Conservation (phyloP, 768 basidiomycete genomes). For the Rhizopogon vinicolor region DNA sequence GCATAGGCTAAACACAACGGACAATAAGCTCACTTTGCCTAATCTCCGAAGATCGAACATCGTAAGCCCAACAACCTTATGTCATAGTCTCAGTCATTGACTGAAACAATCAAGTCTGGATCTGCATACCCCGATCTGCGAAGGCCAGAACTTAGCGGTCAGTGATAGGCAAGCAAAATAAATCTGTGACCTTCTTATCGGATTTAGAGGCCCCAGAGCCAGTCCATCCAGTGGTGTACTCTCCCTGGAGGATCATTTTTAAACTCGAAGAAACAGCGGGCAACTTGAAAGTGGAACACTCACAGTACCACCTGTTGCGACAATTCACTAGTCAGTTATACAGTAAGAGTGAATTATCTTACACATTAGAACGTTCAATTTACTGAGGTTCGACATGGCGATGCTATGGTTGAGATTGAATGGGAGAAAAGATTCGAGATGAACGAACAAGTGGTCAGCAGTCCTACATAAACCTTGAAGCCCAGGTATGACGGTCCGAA, state of each 20-base stretch:
- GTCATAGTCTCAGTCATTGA: slow-evolving; percentile 14
- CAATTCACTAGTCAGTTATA: slow-evolving; percentile 3
- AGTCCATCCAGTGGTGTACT: slow-evolving; percentile 96
- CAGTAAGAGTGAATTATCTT: slow-evolving; percentile 17
- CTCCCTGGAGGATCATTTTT: slow-evolving; percentile 44
- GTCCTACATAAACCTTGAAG: neutral
- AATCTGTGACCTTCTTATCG: slow-evolving; percentile 75
- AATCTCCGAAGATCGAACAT: slow-evolving; percentile 84
- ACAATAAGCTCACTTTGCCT: slow-evolving; percentile 62
- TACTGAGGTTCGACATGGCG: slow-evolving; percentile 41
- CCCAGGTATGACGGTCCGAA: neutral
- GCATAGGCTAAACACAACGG: slow-evolving; percentile 5
- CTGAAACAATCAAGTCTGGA: slow-evolving; percentile 3
- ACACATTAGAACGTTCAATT: slow-evolving; percentile 81
- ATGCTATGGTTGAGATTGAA: neutral
- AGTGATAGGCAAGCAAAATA: neutral
- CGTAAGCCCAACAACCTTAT: slow-evolving; percentile 82
- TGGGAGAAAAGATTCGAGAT: neutral
- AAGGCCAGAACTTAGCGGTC: neutral
- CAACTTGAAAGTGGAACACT: slow-evolving; percentile 8
- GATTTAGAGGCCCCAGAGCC: slow-evolving; percentile 89
- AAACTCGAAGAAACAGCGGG: neutral
- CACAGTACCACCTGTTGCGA: slow-evolving; percentile 41
- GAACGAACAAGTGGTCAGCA: neutral
- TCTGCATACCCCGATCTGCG: slow-evolving; percentile 61